A percentile compares a stretch with the other conserved stretches of the same genome.
Conservation (phyloP, 805 yeast genomes). For the Sugiyamaella marilandica region DNA sequence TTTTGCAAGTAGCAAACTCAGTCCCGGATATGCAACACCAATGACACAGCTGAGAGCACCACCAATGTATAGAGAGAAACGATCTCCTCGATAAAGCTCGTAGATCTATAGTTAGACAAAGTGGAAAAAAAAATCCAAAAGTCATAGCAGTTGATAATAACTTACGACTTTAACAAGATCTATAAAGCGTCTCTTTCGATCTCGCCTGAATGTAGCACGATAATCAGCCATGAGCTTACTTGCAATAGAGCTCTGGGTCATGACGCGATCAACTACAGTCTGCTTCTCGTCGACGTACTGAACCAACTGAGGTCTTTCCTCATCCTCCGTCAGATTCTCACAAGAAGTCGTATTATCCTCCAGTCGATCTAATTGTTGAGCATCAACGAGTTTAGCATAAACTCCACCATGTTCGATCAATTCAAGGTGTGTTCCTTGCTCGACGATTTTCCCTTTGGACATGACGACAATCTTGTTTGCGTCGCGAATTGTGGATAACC, state of each 20-base stretch:
- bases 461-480: slow-evolving; percentile 52
- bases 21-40: slow-evolving; percentile 36
- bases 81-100: slow-evolving; percentile 27
- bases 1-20: slow-evolving; percentile 35
- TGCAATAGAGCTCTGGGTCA: slow-evolving; percentile 15
- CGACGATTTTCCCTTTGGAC: slow-evolving; percentile 46
- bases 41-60: slow-evolving; percentile 24
- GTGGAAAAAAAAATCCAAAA: no score
- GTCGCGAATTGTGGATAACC: slow-evolving; percentile 51
- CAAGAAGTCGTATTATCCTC: not conserved
- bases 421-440: slow-evolving; percentile 39
- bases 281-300: slow-evolving; percentile 10
- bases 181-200: not conserved
- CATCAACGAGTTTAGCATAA: slow-evolving; percentile 32
- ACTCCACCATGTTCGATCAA: slow-evolving; percentile 29
- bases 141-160: no score
- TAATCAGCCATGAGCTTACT: slow-evolving; percentile 16
- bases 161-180: not conserved
- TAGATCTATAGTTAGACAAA: slow-evolving; percentile 15
- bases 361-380: slow-evolving; percentile 27
- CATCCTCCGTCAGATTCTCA: not conserved
- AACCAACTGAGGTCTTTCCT: slow-evolving; percentile 10
- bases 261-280: slow-evolving; percentile 4
- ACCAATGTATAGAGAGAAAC: slow-evolving; percentile 25
- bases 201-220: not conserved